Evolutionary conservation across 106 monocot genomes (phyloP).

Genomic region (Dendrobium officinale): DNA sequence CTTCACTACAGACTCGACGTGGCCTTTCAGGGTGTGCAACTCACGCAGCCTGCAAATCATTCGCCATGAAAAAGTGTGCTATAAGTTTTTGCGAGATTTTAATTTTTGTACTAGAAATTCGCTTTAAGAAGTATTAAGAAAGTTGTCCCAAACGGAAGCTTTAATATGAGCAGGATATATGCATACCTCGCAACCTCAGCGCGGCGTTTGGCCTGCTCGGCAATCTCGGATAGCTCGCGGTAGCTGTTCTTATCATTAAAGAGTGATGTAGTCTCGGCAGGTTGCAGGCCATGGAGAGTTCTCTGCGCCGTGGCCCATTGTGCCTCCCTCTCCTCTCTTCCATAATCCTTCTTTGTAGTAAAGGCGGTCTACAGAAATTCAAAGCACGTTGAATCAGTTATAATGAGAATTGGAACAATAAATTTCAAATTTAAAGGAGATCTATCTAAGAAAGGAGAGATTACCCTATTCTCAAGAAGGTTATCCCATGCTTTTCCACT

Average conservation of each 20-base stretch:
- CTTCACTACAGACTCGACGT: constrained; percentile 10
- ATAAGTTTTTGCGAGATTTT: not conserved
- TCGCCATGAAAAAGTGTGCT: not conserved
- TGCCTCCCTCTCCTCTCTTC: constrained; percentile 23
- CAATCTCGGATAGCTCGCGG: constrained; percentile 69
- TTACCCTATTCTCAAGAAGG: constrained; percentile 59
- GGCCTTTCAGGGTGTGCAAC: constrained; percentile 6
- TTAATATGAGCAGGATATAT: not conserved
- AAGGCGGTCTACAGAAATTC: constrained; percentile 15
- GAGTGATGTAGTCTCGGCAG: constrained; percentile 6
- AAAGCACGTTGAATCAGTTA: not conserved
- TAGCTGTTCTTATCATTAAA: constrained; percentile 39
- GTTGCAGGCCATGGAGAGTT: constrained; percentile 23
- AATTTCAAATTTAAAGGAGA: not conserved
- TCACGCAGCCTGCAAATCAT: constrained; percentile 6
- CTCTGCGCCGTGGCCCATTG: constrained; percentile 25
- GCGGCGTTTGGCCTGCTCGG: constrained; percentile 66
- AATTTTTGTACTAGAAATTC: too few species aligned
- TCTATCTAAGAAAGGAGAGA: not conserved
- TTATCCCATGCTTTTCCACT: constrained; percentile 73
- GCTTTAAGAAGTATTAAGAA: not conserved
- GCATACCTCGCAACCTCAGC: constrained; percentile 64
- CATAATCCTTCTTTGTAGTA: constrained; percentile 25
- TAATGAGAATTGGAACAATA: not conserved
- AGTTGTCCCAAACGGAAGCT: too few species aligned